Evolutionary conservation across 148 eudicot species (phyloP).

Genomic region (Rhododendron ovatum): DNA sequence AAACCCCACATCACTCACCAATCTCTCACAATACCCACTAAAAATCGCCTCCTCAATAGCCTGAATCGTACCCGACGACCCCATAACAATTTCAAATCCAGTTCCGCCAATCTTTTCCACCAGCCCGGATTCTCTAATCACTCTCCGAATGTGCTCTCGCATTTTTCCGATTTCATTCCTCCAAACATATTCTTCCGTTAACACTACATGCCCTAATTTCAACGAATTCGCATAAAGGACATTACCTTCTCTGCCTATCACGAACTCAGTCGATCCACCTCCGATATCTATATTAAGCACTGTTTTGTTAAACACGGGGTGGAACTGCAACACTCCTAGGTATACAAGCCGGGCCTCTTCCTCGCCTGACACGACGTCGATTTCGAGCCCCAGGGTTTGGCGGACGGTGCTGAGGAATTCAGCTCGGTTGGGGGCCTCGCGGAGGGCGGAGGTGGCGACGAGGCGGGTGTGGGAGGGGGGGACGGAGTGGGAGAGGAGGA

Average conservation of each 20-base stretch:
- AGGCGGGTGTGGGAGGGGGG: conserved; percentile 27
- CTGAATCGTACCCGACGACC: conserved; percentile 71
- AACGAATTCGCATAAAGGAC: conserved; percentile 39
- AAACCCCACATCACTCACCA: conserved; percentile 14
- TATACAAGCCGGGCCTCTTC: conserved; percentile 62
- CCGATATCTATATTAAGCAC: conserved; percentile 59
- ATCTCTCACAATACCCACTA: conserved; percentile 30
- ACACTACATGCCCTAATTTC: conserved; percentile 52
- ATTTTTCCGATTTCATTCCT: conserved; percentile 20
- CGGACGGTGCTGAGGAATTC: conserved; percentile 27
- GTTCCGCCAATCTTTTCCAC: conserved; percentile 31
- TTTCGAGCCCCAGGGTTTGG: conserved; percentile 32
- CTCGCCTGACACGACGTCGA: conserved; percentile 45
- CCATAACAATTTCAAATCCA: conserved; percentile 45
- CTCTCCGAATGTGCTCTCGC: conserved; percentile 35
- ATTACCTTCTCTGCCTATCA: conserved; percentile 35
- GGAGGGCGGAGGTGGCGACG: conserved; percentile 70
- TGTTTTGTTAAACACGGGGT: conserved; percentile 20
- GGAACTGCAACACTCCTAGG: conserved; percentile 48
- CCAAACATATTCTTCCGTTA: conserved; percentile 36
- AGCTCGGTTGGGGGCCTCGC: conserved; percentile 37
- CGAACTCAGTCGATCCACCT: conserved; percentile 75
- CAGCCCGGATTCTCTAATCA: conserved; percentile 35
- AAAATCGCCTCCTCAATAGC: conserved; percentile 58
- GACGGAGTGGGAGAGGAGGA: conserved; percentile 27